Base-by-base conservation (phyloP, 1,284 basidiomycete genomes). In the Ceratobasidium sp. region DNA sequence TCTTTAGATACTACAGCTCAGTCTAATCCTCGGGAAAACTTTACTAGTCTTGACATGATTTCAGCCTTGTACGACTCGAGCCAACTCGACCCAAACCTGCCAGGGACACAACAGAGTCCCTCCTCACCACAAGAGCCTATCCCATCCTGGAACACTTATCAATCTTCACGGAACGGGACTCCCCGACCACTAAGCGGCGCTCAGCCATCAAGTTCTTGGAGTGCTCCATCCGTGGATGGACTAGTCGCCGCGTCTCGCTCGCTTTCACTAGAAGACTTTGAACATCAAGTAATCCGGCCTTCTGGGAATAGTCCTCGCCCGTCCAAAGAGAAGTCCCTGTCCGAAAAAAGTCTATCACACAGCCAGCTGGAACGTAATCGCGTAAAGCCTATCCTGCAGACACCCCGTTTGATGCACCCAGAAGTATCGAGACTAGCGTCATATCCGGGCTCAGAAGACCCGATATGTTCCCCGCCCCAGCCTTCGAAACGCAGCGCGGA, bases 251-350 rank as follows among this genome's bases (percentile, higher is more conserved):
- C 73, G 10, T 76, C 73, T 48, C 73, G 73, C 16, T 66, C 73
- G 62, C 73, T 76, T 41, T 76, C 73, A 18, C 41, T 76, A 48
- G 73, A 76, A 57, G 73, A 76, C 20, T 66, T 66, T 35, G 54
- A 76, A 54, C 30, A 68, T 52, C 66, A 38, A 68, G 48, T 68
- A 23, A 50, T 27, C 2, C 23, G 27, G 20, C 41, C 66, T n/a
- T 20, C 66, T 33, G 38, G n/a, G 12, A 54, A 38, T 33, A 2
- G 20, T 3, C 20, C 30, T 3, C 10, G 16, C 7, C 35, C 30
- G 18, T 33, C 50, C 33, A n/a, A 52, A 2, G 10, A 35, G 33
- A 18, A 50, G 10, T 3, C 66, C 48, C 66, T 16, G 30, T 10
- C 48, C 30, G 50, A 68, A 50, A 18, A 27, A 52, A 50, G 46